Conservation (phyloP, 2,329 filamentous ascomycete species). For the Xenoacremonium recifei region DNA sequence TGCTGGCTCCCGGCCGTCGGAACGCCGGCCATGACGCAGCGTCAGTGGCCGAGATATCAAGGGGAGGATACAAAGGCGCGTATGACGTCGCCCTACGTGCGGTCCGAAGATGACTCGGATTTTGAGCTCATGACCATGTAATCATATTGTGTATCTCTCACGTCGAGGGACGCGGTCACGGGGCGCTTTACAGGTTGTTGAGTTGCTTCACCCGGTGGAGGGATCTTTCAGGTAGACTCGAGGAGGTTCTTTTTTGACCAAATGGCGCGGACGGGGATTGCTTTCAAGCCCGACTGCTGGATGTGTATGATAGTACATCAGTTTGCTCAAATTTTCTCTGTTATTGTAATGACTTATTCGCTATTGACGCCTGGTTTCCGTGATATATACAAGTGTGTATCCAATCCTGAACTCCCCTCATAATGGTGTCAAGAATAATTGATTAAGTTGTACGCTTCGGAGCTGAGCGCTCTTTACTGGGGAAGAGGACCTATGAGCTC, state of each 20-base stretch:
- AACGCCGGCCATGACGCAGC: constrained; percentile 7
- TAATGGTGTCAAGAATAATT: no score
- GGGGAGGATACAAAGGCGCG: constrained; percentile 7
- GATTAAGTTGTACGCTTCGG: not conserved
- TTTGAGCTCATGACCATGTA: constrained; percentile 26
- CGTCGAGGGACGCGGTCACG: constrained; percentile 10
- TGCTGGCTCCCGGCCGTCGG: constrained; percentile 18
- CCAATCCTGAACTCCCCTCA: not conserved
- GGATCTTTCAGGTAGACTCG: constrained; percentile 24
- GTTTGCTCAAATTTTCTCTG: constrained; percentile 19
- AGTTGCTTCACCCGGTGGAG: constrained; percentile 21
- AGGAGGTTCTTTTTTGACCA: constrained; percentile 24
- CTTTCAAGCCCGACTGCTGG: constrained; percentile 17
- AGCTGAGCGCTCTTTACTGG: not conserved
- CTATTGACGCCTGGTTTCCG: not conserved
- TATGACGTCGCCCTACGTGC: constrained; percentile 4
- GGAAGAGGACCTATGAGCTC: not conserved
- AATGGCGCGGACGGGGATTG: constrained; percentile 15
- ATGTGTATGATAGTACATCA: constrained; percentile 35
- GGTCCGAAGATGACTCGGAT: constrained; percentile 17
- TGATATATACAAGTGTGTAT: not conserved
- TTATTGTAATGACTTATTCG: constrained; percentile 3
- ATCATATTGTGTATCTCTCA: constrained; percentile 26
- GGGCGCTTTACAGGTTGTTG: constrained; percentile 18
- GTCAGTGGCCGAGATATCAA: constrained; percentile 6